Percentiles rank a stretch among this genome's conserved stretches.
These are phyloP conservation scores for Scedosporium boydii DNA, from an alignment of 2,329 filamentous ascomycete species.

Conservation along the genomic window DNA sequence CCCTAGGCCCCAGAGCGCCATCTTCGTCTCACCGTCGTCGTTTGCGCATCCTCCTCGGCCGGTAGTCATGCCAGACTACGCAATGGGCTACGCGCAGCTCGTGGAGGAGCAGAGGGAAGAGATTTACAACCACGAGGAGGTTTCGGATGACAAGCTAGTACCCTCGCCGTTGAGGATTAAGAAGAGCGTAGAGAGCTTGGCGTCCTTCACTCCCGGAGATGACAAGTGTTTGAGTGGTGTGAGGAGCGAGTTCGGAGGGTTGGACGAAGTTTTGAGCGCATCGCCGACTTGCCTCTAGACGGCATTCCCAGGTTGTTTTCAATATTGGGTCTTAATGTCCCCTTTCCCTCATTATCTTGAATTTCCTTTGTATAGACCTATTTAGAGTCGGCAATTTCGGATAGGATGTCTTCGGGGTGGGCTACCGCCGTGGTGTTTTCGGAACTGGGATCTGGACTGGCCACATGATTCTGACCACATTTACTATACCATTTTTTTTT, in stretches of 20 bases:
- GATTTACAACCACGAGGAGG: not conserved
- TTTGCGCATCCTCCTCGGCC: not conserved
- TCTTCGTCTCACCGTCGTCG: not conserved
- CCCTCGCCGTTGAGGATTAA: not conserved
- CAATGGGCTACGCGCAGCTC: not conserved
- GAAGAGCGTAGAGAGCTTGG: not conserved
- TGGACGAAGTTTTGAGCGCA: not conserved
- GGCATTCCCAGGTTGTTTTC: too few relatives aligned
- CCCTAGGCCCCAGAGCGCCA: not conserved
- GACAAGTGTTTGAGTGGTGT: not conserved
- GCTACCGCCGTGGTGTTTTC: too few relatives aligned
- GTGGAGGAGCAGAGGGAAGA: constrained; percentile 1
- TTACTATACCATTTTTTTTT: too few relatives aligned
- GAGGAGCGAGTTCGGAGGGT: not conserved
- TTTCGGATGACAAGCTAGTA: not conserved
- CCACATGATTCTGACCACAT: too few relatives aligned
- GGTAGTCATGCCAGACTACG: not conserved
- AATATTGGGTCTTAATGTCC: too few relatives aligned
- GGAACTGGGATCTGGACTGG: too few relatives aligned
- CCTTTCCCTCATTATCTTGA: not conserved
- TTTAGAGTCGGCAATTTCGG: too few relatives aligned
- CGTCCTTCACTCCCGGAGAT: not conserved
- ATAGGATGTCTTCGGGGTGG: too few relatives aligned
- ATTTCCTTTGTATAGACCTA: not conserved
- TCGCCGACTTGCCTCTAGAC: not conserved